Evolutionary conservation across 2,329 filamentous ascomycete genomes (phyloP), one percentile per base, ranked within the genome.

Genomic region (Aspergillus terreus): DNA sequence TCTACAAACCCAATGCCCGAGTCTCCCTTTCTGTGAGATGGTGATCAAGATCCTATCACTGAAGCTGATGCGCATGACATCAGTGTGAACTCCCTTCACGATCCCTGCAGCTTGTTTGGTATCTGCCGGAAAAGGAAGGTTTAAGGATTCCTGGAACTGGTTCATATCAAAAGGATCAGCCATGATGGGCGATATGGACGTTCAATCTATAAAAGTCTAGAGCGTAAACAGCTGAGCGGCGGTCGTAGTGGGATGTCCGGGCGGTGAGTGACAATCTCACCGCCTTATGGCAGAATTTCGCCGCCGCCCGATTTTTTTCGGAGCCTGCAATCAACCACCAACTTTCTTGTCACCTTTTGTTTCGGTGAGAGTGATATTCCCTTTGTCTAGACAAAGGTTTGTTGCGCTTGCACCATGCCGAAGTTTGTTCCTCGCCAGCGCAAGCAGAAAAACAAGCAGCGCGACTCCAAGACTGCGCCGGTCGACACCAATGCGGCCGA

Each of bases 11-110:
- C 94, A 99, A 78, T 97, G 94, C 17, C 89, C 88, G 44, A 97
- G 75, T 53, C 86, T 82, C 6, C 92, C 92, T 55, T 86, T 82
- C 73, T 97, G 94, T 0, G 88, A 89, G 53, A 97, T 81, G 1
- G 91, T 96, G 56, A 99, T 77, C 62, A 99, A 75, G 62, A 99
- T 90, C 72, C 90, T 95, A 79, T 97, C 94, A 7, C 85, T 80
- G 72, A 97, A 97, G 62, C 79, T 83, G 49, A 91, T 77, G 10
- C 80, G 80, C 36, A 83, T 85, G 32, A 89, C 85, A 58, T 90
- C 84, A 1, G 94, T 97, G 33, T 79, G 70, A 19, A 86, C 70
- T 27, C 83, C 84, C 56, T 86, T 83, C 55, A 96, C 82, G 3
- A 77, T 67, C 2, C 86, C 85, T 1, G 78, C 77, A 12, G 77